A percentile compares a stretch with the other conserved stretches of the same genome.
These are phyloP conservation scores for Eudorina sp. DNA, from an alignment of 139 green algal genomes.

Conservation along the genomic window DNA sequence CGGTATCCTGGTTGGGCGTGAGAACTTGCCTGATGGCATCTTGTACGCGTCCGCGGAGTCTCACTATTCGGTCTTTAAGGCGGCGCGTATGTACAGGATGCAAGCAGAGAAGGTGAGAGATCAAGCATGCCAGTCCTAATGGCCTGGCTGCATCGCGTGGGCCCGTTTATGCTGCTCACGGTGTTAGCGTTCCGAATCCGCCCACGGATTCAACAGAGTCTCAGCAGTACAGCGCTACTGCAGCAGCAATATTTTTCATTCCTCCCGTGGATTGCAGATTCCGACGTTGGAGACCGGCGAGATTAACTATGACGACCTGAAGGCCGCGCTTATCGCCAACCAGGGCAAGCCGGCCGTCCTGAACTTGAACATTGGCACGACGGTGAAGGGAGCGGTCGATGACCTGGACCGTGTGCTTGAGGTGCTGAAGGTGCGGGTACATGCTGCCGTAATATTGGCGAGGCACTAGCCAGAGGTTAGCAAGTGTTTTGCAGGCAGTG, in stretches of 20 bases:
- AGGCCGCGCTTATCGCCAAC: constrained; percentile 74
- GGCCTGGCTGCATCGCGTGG: too few species aligned
- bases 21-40: constrained; percentile 91
- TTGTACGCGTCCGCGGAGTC: constrained; percentile 93
- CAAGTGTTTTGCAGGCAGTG: too few species aligned
- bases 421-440: constrained; percentile 41
- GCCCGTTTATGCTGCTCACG: too few species aligned
- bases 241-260: too few species aligned
- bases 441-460: too few species aligned
- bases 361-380: constrained; percentile 99
- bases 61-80: constrained; percentile 99
- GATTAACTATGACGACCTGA: constrained; percentile 94
- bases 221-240: too few species aligned
- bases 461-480: too few species aligned
- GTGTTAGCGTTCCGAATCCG: too few species aligned
- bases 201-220: too few species aligned
- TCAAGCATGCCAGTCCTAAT: too few species aligned
- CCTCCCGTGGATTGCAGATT: too few species aligned
- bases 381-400: constrained; percentile 89
- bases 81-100: constrained; percentile 97
- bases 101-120: constrained; percentile 88
- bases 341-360: constrained; percentile 88
- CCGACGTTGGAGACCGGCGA: constrained; percentile 84
- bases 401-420: constrained; percentile 79
- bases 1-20: constrained; percentile 93